Conservation (phyloP, 1,139 yeast genomes). For the Yamadazyma mexicana region DNA sequence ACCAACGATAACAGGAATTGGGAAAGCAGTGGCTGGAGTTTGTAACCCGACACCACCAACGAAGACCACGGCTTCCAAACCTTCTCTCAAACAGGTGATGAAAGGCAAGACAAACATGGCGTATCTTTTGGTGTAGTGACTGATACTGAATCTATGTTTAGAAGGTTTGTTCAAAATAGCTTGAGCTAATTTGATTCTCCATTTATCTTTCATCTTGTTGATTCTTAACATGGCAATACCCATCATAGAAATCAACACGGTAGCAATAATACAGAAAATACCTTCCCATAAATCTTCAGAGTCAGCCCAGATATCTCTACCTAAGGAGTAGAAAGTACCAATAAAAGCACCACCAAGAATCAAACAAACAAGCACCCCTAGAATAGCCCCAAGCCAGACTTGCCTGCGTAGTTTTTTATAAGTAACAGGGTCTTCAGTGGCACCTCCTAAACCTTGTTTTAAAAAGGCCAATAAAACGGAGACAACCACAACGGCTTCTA, state of each 20-base stretch:
- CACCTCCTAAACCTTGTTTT: conserved; percentile 74
- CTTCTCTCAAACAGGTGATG: conserved; percentile 84
- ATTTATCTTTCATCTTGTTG: conserved; percentile 87
- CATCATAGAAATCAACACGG: conserved; percentile 81
- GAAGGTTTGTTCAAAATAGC: conserved; percentile 54
- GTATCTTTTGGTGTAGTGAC: conserved; percentile 56
- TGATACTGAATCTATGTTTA: conserved; percentile 31
- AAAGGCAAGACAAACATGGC: conserved; percentile 79
- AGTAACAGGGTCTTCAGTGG: conserved; percentile 46
- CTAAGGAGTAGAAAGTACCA: conserved; percentile 76
- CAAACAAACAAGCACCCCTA: conserved; percentile 74
- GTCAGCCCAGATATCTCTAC: conserved; percentile 78
- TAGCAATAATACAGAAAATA: conserved; percentile 77
- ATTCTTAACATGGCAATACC: conserved; percentile 90
- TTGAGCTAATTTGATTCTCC: conserved; percentile 86
- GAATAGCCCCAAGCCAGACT: conserved; percentile 74
- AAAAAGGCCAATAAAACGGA: conserved; percentile 88
- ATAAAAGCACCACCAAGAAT: conserved; percentile 83
- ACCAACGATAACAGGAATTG: conserved; percentile 80
- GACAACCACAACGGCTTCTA: conserved; percentile 87
- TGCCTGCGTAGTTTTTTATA: conserved; percentile 68
- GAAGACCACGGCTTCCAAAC: conserved; percentile 87
- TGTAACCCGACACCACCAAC: conserved; percentile 84
- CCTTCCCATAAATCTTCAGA: conserved; percentile 97
- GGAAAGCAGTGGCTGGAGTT: conserved; percentile 63